Base-by-base conservation (phyloP, 1,139 yeast species). In the Kodamaea arcana region DNA sequence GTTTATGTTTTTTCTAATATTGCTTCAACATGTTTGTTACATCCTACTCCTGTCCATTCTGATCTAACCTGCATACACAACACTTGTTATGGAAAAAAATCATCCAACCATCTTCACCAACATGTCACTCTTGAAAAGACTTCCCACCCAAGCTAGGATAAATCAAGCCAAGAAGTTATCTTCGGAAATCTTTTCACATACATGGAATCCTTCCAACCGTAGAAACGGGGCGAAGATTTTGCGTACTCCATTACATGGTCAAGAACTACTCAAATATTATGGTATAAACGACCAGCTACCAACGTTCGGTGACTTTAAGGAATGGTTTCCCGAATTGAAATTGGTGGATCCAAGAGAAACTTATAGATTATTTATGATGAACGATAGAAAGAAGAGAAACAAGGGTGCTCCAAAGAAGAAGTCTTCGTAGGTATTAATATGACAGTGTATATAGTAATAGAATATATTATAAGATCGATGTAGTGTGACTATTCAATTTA, bases 401-500 rank as follows among this genome's bases (percentile, higher is more conserved):
- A 87, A 87, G 62, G 94, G 95, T 58, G 94, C 95, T 15, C 96
- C 95, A 47, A 78, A 83, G 69, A 87, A 87, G 72, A 78, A 76
- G 61, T 48, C 32, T 22, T n/a, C n/a, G n/a, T n/a, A n/a, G n/a
- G n/a, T n/a, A n/a, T n/a, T n/a, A n/a, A n/a, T n/a, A n/a, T n/a
- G n/a, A n/a, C n/a, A n/a, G n/a, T n/a, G n/a, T n/a, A n/a, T n/a
- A n/a, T n/a, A n/a, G n/a, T n/a, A n/a, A n/a, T n/a, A n/a, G n/a
- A n/a, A n/a, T n/a, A n/a, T n/a, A n/a, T n/a, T n/a, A n/a, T n/a
- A n/a, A n/a, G n/a, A n/a, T n/a, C n/a, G n/a, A n/a, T n/a, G n/a
- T n/a, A n/a, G n/a, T n/a, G n/a, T n/a, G n/a, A n/a, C n/a, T n/a
- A n/a, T n/a, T n/a, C n/a, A n/a, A n/a, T n/a, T n/a, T n/a, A n/a